Conservation (phyloP, 2,329 filamentous ascomycete genomes). For the Aureobasidium subglaciale region DNA sequence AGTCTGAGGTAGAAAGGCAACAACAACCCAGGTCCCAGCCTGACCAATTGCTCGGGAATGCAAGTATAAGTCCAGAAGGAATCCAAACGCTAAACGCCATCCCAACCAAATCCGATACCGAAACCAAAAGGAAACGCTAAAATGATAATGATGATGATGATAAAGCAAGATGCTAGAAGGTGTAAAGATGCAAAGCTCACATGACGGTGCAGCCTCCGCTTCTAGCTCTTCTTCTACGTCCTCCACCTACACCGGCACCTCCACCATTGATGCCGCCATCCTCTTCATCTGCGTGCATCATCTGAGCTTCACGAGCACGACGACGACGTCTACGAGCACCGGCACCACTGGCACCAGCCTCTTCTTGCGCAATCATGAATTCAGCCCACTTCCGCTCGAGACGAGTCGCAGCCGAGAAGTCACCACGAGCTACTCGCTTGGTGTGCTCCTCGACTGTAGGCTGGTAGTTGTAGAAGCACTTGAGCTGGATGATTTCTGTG, state of each 20-base stretch:
- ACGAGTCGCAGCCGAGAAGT: conserved; percentile 65
- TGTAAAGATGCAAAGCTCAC: too few relatives aligned
- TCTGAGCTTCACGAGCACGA: conserved; percentile 72
- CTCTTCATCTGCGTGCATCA: conserved; percentile 73
- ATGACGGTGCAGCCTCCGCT: conserved; percentile 44
- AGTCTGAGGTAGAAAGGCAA: too few relatives aligned
- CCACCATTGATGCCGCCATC: conserved; percentile 45
- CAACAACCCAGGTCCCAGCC: too few relatives aligned
- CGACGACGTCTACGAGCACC: conserved; percentile 64
- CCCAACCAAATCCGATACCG: too few relatives aligned
- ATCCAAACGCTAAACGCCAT: too few relatives aligned
- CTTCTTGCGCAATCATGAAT: conserved; percentile 87
- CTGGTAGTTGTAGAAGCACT: conserved; percentile 94
- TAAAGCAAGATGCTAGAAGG: too few relatives aligned
- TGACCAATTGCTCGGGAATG: too few relatives aligned
- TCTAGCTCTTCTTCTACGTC: conserved; percentile 39
- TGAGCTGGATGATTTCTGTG: conserved; percentile 73
- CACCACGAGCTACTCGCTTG: conserved; percentile 72
- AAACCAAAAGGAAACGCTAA: too few relatives aligned
- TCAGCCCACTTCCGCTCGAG: conserved; percentile 88
- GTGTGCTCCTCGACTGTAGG: conserved; percentile 91
- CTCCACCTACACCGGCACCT: conserved; percentile 23
- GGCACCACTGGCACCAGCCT: conserved; percentile 62
- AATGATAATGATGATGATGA: too few relatives aligned
- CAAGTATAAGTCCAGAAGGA: too few relatives aligned